Conservation (phyloP, 148 eudicot species). For the Rhododendron molle region DNA sequence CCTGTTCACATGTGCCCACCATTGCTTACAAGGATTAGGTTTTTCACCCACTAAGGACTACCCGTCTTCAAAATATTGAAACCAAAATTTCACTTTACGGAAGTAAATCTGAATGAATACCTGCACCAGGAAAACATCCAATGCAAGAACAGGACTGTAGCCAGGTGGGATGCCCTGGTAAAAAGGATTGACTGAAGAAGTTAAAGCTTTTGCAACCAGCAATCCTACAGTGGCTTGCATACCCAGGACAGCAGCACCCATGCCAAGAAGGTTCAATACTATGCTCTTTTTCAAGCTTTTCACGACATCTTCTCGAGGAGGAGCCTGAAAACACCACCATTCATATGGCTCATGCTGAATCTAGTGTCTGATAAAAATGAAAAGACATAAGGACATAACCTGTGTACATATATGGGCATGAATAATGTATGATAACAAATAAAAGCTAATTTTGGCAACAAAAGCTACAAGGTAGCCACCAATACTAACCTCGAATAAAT, state of each 20-base stretch:
- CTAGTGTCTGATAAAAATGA: not conserved
- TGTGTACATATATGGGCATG: not conserved
- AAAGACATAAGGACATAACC: not conserved
- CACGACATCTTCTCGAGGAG: conserved; percentile 92
- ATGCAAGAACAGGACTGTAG: conserved; percentile 72
- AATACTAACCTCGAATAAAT: no score
- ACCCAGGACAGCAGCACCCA: conserved; percentile 91
- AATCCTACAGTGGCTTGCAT: conserved; percentile 87
- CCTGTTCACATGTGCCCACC: not conserved
- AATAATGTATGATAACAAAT: not conserved
- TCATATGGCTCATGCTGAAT: not conserved
- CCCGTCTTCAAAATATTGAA: not conserved
- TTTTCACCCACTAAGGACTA: not conserved
- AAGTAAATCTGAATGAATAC: conserved; percentile 27
- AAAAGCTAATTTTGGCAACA: not conserved
- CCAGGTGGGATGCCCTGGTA: conserved; percentile 75
- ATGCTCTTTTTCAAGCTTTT: conserved; percentile 72
- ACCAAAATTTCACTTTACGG: not conserved
- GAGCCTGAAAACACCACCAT: conserved; percentile 61
- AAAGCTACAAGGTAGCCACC: not conserved
- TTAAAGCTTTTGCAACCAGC: conserved; percentile 83
- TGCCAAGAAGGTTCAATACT: conserved; percentile 65
- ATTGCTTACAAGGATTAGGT: not conserved
- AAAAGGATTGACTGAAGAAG: conserved; percentile 72
- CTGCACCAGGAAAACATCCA: conserved; percentile 95